Evolutionary conservation across 2,329 filamentous ascomycete species (phyloP).

Genomic region (Colletotrichum viniferum): DNA sequence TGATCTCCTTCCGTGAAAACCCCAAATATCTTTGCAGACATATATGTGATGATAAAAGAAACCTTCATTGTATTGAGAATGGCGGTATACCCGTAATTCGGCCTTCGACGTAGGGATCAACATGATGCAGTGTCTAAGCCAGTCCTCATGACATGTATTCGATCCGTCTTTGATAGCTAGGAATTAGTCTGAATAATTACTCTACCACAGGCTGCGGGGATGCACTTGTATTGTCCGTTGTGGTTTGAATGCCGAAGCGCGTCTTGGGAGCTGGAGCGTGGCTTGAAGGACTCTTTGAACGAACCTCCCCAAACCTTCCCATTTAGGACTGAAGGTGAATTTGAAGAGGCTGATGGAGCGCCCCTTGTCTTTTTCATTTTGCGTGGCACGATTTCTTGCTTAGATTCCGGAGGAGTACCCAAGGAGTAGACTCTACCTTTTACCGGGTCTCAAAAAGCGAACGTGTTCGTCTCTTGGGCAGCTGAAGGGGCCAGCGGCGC

Average conservation of each 20-base stretch:
- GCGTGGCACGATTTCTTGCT: neutral
- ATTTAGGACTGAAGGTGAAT: neutral
- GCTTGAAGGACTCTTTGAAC: neutral
- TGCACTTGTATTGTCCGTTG: neutral
- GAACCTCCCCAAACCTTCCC: neutral
- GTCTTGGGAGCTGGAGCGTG: neutral
- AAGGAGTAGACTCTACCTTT: neutral
- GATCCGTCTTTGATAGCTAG: neutral
- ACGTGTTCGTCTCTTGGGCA: neutral
- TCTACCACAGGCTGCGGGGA: neutral
- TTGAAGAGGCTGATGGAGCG: neutral
- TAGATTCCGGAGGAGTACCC: neutral
- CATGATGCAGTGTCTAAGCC: neutral
- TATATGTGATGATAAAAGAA: neutral
- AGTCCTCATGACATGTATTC: neutral
- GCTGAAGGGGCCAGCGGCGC: neutral
- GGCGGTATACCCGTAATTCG: neutral
- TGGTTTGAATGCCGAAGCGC: neutral
- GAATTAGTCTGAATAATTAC: neutral
- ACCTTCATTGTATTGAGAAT: neutral
- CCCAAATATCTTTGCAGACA: neutral
- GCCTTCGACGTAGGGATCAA: neutral
- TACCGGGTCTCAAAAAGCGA: neutral
- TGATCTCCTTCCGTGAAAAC: neutral
- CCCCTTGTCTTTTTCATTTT: neutral